Percentiles rank a stretch among this genome's conserved stretches.
phyloP scores from a whole-genome alignment of 78 protist genomes.

The Bodo saltans region DNA sequence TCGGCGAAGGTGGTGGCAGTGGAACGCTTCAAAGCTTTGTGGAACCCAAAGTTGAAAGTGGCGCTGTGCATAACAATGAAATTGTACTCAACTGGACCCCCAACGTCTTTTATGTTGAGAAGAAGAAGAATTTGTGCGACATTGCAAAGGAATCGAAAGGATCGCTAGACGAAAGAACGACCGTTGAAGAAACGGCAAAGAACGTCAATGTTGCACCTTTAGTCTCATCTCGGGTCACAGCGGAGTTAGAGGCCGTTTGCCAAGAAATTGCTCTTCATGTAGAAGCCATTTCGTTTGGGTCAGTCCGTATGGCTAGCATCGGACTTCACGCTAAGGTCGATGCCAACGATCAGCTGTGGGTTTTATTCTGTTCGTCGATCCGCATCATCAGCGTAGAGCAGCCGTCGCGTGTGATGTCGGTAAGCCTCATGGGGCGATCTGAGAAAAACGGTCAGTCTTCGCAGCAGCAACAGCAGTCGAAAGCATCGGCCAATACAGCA shows the following conservation, averaged over 20 bases:
- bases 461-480: too few species aligned
- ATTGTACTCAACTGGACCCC: neutral
- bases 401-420: too few species aligned
- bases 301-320: neutral
- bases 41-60: neutral
- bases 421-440: too few species aligned
- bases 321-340: neutral
- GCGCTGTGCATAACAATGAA: neutral
- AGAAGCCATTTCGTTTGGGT: neutral
- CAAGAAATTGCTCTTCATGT: neutral
- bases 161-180: neutral
- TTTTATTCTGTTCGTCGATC: neutral
- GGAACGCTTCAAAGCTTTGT: neutral
- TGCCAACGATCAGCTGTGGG: neutral
- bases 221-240: neutral
- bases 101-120: neutral
- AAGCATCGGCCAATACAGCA: too few species aligned
- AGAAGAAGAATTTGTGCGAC: neutral
- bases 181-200: neutral
- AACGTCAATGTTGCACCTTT: neutral
- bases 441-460: too few species aligned
- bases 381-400: too few species aligned
- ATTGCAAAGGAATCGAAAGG: neutral
- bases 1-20: neutral
- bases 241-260: neutral